Evolutionary conservation across 1,284 basidiomycete species (phyloP).

Genomic region (Ceratobasidium sp.): DNA sequence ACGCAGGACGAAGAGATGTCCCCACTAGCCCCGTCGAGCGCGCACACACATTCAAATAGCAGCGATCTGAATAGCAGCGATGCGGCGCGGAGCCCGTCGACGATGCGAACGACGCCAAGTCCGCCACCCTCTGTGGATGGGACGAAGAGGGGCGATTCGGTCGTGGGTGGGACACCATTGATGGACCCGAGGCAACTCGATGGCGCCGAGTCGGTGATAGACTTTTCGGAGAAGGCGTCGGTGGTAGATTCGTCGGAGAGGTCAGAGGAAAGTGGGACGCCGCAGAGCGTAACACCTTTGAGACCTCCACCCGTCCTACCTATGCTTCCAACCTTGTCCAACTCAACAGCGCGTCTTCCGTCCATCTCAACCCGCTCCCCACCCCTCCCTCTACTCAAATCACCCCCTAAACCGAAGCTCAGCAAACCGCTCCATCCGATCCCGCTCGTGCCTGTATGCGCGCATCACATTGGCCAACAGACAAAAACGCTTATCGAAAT

Average conservation of each 20-base stretch:
- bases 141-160: not conserved
- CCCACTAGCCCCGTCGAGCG: too few species aligned
- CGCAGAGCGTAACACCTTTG: too few species aligned
- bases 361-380: not conserved
- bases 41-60: too few species aligned
- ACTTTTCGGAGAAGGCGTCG: not conserved
- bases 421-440: slow-evolving; percentile 27
- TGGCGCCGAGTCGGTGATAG: not conserved
- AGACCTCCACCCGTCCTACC: too few species aligned
- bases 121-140: slow-evolving; percentile 25
- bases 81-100: slow-evolving; percentile 26
- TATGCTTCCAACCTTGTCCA: too few species aligned
- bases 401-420: not conserved
- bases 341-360: too few species aligned
- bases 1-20: too few species aligned
- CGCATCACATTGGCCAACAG: slow-evolving; percentile 26
- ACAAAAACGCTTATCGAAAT: slow-evolving; percentile 11
- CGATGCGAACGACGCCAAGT: slow-evolving; percentile 34
- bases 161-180: not conserved
- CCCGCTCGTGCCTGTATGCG: slow-evolving; percentile 7
- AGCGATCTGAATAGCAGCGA: slow-evolving; percentile 18
- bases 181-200: not conserved
- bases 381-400: not conserved
- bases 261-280: too few species aligned
- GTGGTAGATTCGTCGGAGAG: too few species aligned